Base-by-base conservation (phyloP, 495 filamentous ascomycete species). In the Umbilicaria muhlenbergii region DNA sequence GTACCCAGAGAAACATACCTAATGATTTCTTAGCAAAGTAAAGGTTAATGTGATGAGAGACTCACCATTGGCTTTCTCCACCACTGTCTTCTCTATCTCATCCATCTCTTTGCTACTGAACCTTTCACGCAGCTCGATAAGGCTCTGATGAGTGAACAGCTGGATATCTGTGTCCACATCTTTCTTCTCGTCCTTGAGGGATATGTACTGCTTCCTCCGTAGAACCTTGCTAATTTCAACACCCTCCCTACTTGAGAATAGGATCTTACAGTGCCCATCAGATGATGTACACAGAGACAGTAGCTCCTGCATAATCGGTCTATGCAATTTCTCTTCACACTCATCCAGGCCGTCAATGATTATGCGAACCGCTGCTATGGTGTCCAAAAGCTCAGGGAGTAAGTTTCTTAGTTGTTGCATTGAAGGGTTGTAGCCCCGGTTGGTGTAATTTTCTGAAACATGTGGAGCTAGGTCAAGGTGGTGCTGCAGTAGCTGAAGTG, bases 1-100 rank as follows among this genome's bases (percentile, higher is more conserved):
- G 43, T 11, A 49, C 46, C 46, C 46, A 49, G 8, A 49, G 42
- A 31, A 49, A 49, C 46, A 49, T 49, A 0, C 46, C 46, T 18
- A 34, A 34, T 3, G 46, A 41, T 18, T 44, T 49, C 21, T 24
- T 24, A 24, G 21, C 21, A 24, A 24, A 24, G 3, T 24, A 24
- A 3, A 24, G 6, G 6, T 24, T 3, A 3, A 6, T 6, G 21
- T 6, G 6, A 24, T 24, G 21, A 24, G 21, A 6, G 6, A 6
- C 21, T 24, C 3, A 24, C 21, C 21, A 24, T 24, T 24, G 6
- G 21, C 21, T 24, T 24, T 24, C 21, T 3, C 6, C 6, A 24
- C 21, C 6, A 24, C 6, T 24, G 3, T 24, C 21, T 24, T 24
- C 21, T 24, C 21, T 24, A 24, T 24, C 3, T 24, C 21, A 24